Evolutionary conservation across 805 yeast genomes (phyloP).

Genomic region (Wickerhamomyces rabaulensis): DNA sequence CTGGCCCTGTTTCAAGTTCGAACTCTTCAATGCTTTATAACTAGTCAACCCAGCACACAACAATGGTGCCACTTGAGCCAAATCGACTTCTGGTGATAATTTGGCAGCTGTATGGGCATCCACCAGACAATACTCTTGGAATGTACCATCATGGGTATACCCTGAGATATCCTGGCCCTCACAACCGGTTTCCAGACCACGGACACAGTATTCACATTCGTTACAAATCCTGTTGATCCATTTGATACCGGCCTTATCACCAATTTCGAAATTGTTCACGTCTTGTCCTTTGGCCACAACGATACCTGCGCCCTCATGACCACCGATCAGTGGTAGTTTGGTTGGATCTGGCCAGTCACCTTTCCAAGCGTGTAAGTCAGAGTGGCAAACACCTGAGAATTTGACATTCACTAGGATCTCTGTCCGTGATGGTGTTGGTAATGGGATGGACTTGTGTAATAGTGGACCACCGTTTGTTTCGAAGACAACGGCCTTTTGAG

Average conservation of each 20-base stretch:
- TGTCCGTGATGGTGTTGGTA: conserved; percentile 49
- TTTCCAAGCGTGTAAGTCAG: conserved; percentile 49
- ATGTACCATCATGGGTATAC: conserved; percentile 78
- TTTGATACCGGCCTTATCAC: conserved; percentile 62
- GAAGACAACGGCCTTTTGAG: conserved; percentile 47
- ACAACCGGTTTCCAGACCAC: conserved; percentile 59
- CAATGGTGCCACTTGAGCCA: conserved; percentile 53
- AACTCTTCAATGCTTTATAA: conserved; percentile 60
- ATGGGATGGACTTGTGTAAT: conserved; percentile 43
- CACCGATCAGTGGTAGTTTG: conserved; percentile 60
- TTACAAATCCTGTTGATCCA: conserved; percentile 67
- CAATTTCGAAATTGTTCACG: conserved; percentile 53
- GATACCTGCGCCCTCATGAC: conserved; percentile 70
- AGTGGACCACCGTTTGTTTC: conserved; percentile 42
- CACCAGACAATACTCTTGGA: conserved; percentile 61
- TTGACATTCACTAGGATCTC: conserved; percentile 51
- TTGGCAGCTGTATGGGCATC: conserved; percentile 59
- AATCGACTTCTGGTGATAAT: conserved; percentile 47
- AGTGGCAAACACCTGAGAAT: conserved; percentile 64
- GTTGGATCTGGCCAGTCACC: conserved; percentile 58
- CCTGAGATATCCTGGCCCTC: conserved; percentile 63
- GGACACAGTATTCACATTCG: conserved; percentile 57
- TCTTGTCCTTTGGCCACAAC: conserved; percentile 57
- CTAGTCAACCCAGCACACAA: conserved; percentile 79
- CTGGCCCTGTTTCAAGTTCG: conserved; percentile 54